Evolutionary conservation across 2,329 filamentous ascomycete genomes (phyloP).

Genomic region (Aspergillus alliaceus): DNA sequence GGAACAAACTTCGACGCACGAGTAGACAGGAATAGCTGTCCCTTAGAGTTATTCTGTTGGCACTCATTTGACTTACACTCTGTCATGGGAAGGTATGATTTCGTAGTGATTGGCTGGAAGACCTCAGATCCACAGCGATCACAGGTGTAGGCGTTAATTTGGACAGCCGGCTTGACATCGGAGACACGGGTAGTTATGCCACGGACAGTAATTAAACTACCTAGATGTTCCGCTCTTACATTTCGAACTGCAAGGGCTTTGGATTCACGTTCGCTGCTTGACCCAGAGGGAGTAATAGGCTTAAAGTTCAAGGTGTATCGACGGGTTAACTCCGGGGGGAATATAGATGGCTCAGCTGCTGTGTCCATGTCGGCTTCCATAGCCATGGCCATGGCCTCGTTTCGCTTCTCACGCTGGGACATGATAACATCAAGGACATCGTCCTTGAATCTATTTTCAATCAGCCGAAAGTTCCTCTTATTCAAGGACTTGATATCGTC

Average conservation of each 20-base stretch:
- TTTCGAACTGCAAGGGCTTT: conserved; percentile 86
- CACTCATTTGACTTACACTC: conserved; percentile 91
- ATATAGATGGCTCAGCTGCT: conserved; percentile 69
- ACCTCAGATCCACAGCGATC: conserved; percentile 96
- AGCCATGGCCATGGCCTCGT: conserved; percentile 71
- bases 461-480: conserved; percentile 17
- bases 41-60: conserved; percentile 84
- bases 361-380: conserved; percentile 66
- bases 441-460: conserved; percentile 76
- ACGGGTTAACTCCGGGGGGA: conserved; percentile 87
- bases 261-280: conserved; percentile 57
- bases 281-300: conserved; percentile 72
- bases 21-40: conserved; percentile 91
- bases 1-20: conserved; percentile 94
- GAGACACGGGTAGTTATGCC: conserved; percentile 94
- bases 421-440: conserved; percentile 97
- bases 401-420: conserved; percentile 83
- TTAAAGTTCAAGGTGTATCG: conserved; percentile 97
- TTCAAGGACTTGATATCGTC: background rate
- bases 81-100: conserved; percentile 83
- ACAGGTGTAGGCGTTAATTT: conserved; percentile 96
- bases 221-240: conserved; percentile 88
- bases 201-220: conserved; percentile 87
- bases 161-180: conserved; percentile 95
- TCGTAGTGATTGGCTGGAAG: conserved; percentile 91